A percentile compares a stretch with the other conserved stretches of the same genome.
These are phyloP conservation scores for Phytophthora litchii DNA, from an alignment of 352 stramenopile species.

Conservation along the genomic window DNA sequence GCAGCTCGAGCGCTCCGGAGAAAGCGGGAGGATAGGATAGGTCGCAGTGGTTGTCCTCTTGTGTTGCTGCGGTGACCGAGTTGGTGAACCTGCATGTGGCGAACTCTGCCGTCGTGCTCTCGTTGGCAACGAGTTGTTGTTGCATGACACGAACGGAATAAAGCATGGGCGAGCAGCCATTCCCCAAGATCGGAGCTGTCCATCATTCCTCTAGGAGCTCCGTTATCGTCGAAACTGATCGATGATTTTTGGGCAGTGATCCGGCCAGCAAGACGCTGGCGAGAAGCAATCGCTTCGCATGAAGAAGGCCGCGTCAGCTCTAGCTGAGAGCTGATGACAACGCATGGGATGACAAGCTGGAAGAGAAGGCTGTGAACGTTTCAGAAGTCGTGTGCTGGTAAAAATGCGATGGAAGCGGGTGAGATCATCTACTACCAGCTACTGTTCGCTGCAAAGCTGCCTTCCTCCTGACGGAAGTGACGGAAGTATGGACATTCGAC, in stretches of 20 bases:
- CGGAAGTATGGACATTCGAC: neutral
- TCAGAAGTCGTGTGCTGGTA: neutral
- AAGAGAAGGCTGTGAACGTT: neutral
- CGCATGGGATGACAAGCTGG: no score
- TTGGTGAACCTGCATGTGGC: conserved; percentile 11
- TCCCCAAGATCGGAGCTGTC: neutral
- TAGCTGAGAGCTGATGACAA: conserved; percentile 11
- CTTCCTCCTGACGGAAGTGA: neutral
- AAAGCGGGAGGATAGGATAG: conserved; percentile 25
- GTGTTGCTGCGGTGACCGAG: conserved; percentile 6
- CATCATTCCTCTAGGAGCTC: neutral
- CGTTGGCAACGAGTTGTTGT: no score
- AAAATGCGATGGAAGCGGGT: neutral
- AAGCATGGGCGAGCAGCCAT: conserved; percentile 10
- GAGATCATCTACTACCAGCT: neutral
- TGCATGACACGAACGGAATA: conserved; percentile 16
- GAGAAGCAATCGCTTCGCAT: neutral
- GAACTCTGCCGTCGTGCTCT: conserved; percentile 17
- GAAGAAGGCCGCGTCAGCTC: conserved; percentile 14
- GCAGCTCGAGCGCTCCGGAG: conserved; percentile 6
- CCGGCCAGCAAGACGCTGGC: neutral
- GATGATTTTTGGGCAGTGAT: neutral
- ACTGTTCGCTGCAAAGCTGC: neutral
- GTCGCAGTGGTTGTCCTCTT: conserved; percentile 26
- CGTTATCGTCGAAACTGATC: neutral